Evolutionary conservation across 148 eudicot genomes (phyloP).

Genomic region (Polygonum aviculare): DNA sequence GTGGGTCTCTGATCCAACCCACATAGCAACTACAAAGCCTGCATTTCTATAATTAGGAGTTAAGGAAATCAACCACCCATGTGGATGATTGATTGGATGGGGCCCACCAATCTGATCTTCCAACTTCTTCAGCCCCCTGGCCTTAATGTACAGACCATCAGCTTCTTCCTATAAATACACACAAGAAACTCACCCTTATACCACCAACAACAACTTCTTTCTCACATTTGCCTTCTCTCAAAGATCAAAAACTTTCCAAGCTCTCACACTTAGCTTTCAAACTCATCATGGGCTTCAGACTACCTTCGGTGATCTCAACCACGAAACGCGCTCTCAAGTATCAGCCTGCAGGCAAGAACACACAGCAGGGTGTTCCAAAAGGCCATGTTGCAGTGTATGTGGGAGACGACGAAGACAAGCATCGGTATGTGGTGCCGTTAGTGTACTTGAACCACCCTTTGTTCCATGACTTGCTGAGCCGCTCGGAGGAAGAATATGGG

Average conservation of each 20-base stretch:
- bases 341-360: not conserved
- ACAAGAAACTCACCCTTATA: not conserved
- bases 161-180: not conserved
- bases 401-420: constrained; percentile 30
- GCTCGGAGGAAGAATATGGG: constrained; percentile 58
- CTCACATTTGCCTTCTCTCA: not conserved
- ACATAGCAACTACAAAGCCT: not conserved
- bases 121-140: not conserved
- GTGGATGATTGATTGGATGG: not conserved
- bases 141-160: not conserved
- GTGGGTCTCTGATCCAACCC: not conserved
- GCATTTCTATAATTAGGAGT: not conserved
- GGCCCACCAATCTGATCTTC: constrained; percentile 3
- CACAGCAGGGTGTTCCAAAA: constrained; percentile 35
- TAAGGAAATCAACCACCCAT: not conserved
- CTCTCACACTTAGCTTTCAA: not conserved
- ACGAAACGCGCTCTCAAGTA: constrained; percentile 26
- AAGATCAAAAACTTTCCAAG: not conserved
- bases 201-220: not conserved
- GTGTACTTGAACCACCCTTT: constrained; percentile 33
- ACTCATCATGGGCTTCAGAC: constrained; percentile 27
- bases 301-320: constrained; percentile 25
- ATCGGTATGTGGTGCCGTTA: constrained; percentile 43
- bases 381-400: constrained; percentile 58
- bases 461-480: constrained; percentile 38